phyloP scores from a whole-genome alignment of 2,329 filamentous ascomycete species.

The Pseudogymnoascus sp. region DNA sequence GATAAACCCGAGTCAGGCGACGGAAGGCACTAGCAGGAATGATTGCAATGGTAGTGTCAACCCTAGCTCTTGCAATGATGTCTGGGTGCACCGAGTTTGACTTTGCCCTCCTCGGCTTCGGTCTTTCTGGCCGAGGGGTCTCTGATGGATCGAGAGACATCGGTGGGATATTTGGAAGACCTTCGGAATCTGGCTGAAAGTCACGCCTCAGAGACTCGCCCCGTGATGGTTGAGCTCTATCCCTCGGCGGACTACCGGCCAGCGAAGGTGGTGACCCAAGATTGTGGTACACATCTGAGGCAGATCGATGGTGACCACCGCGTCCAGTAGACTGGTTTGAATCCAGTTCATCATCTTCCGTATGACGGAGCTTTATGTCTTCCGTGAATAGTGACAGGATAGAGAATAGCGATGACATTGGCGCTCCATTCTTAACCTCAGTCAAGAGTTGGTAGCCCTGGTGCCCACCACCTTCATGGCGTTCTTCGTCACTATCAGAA shows the following conservation, averaged over 20 bases:
- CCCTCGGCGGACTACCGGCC: conserved; percentile 15
- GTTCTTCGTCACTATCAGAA: conserved; percentile 61
- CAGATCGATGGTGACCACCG: conserved; percentile 21
- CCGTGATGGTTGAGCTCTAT: background rate
- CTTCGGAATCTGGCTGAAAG: conserved; percentile 5
- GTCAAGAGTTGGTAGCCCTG: conserved; percentile 92
- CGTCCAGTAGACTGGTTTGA: conserved; percentile 30
- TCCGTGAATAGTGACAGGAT: conserved; percentile 96
- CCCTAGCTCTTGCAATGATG: conserved; percentile 89
- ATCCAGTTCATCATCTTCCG: conserved; percentile 44
- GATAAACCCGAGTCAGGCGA: conserved; percentile 84
- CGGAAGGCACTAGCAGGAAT: conserved; percentile 95
- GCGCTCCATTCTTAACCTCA: conserved; percentile 93
- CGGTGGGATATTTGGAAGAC: conserved; percentile 59
- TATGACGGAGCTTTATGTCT: conserved; percentile 70
- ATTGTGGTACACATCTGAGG: conserved; percentile 12
- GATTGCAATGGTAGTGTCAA: conserved; percentile 96
- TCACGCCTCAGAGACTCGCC: background rate
- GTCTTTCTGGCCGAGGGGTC: conserved; percentile 20
- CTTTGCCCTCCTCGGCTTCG: conserved; percentile 35
- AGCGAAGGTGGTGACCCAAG: conserved; percentile 26
- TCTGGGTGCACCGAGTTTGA: conserved; percentile 86
- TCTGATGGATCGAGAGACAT: conserved; percentile 53
- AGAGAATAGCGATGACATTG: conserved; percentile 97
- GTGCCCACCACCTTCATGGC: conserved; percentile 49